A percentile compares a stretch with the other conserved stretches of the same genome.
Evolutionary conservation across 2,329 filamentous ascomycete species (phyloP).

Genomic region (Aurifilum marmelostoma): DNA sequence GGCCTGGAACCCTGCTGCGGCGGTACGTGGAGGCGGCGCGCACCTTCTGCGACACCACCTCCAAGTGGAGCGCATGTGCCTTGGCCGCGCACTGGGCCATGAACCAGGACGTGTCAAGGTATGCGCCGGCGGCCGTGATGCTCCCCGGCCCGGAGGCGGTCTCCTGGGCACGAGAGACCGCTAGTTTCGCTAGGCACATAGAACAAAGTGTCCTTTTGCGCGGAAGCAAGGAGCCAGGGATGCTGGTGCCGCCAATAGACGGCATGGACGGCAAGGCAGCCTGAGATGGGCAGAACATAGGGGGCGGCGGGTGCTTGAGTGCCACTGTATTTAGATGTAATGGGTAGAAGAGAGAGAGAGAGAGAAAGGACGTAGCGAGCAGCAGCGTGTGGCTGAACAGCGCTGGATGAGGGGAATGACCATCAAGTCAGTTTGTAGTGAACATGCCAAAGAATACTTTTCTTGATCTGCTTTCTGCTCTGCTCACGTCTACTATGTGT

Average conservation of each 20-base stretch:
- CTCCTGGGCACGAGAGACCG: not conserved
- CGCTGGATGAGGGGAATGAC: not conserved
- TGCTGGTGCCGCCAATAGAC: not conserved
- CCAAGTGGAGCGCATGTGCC: not conserved
- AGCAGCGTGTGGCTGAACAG: not conserved
- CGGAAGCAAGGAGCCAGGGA: not conserved
- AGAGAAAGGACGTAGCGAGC: conserved; percentile 1
- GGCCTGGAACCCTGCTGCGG: not conserved
- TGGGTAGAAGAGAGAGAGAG: too few species aligned
- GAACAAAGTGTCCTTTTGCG: not conserved
- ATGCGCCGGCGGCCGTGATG: not conserved
- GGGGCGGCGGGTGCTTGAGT: not conserved
- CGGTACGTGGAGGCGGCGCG: not conserved
- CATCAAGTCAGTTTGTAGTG: not conserved
- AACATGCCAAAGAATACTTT: not conserved
- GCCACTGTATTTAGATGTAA: not conserved
- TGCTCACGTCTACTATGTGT: not conserved
- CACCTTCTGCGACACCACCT: not conserved
- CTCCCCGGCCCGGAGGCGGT: not conserved
- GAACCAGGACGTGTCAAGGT: not conserved
- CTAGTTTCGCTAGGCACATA: not conserved
- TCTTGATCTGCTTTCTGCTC: not conserved
- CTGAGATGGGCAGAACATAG: not conserved
- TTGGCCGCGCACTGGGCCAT: not conserved
- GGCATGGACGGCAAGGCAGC: not conserved